Evolutionary conservation across 1,139 yeast genomes (phyloP), one percentile per base, ranked within the genome.

Genomic region (Lodderomyces elongisporus): DNA sequence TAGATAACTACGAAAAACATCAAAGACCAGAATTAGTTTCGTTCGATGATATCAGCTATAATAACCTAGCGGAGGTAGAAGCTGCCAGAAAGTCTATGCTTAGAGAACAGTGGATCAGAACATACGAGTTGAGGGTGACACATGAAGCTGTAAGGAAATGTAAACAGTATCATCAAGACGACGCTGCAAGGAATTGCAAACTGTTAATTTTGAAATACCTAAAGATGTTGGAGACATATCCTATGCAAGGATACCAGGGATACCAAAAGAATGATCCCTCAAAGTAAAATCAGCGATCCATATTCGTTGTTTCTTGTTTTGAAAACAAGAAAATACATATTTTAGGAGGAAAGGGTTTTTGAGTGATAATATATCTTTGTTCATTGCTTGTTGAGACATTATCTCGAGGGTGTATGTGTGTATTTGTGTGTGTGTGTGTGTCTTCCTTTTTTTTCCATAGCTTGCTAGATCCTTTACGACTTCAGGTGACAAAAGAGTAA

Each of bases 251-350:
- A 30, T 83, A 71, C 60, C 65, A 80, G 57, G 89, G 87, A 14
- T 84, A 84, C 66, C 93, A 84, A 62, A 80, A 84, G 73, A 83
- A 82, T 62, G 94, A 84, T 57, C 89, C 89, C 34, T 69, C 84
- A 33, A 81, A 82, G 66, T 35, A 35, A 23, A 18, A 14, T 15
- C 22, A 20, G n/a, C n/a, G n/a, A n/a, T n/a, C n/a, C n/a, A n/a
- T n/a, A n/a, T n/a, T n/a, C n/a, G n/a, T n/a, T n/a, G n/a, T n/a
- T n/a, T n/a, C n/a, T 20, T 24, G 13, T 7, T 24, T n/a, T 24
- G 26, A 24, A 9, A 9, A n/a, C 26, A 24, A n/a, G 20, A 4
- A 4, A 14, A 14, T 13, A 9, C 17, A 8, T 27, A 27, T 14
- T 27, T 5, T 15, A n/a, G 16, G 4, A 18, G 7, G 20, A 17